Conservation (phyloP, 139 green algal species). For the Diplosphaera chodatii region DNA sequence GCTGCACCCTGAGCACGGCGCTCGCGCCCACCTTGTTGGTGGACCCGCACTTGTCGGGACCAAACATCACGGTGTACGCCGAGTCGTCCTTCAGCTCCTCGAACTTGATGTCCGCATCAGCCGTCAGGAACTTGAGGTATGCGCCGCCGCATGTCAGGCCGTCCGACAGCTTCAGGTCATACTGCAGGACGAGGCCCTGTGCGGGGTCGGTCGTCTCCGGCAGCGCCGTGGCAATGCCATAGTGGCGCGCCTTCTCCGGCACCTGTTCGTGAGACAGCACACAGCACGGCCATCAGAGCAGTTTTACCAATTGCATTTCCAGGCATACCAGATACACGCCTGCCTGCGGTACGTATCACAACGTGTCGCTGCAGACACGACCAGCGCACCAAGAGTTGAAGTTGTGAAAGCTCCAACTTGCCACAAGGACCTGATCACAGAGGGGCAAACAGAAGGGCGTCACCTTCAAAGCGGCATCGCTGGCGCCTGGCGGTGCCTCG, state of each 20-base stretch:
- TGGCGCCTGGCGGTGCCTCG: constrained; percentile 17
- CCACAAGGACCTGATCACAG: too few species aligned
- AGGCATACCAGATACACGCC: too few species aligned
- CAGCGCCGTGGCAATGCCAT: constrained; percentile 60
- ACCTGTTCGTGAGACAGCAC: constrained; percentile 36
- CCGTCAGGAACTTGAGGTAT: constrained; percentile 89
- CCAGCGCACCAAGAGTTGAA: too few species aligned
- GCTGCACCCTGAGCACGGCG: too few species aligned
- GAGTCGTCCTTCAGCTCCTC: constrained; percentile 67
- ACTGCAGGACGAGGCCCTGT: constrained; percentile 73
- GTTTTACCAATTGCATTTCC: too few species aligned
- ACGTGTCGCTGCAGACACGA: too few species aligned
- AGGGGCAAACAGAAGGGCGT: too few species aligned
- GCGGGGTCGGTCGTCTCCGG: constrained; percentile 39
- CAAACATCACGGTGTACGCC: constrained; percentile 98
- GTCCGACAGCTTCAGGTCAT: constrained; percentile 68
- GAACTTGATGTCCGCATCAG: constrained; percentile 43
- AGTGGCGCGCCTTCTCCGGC: constrained; percentile 63
- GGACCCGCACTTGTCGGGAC: constrained; percentile 94
- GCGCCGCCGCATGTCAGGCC: constrained; percentile 71
- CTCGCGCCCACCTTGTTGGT: constrained; percentile 63
- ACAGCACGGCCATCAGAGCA: too few species aligned
- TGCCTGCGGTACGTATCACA: too few species aligned
- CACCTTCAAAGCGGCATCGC: constrained; percentile 24
- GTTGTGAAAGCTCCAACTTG: too few species aligned